These are phyloP conservation scores for Desmodesmus armatus DNA, from an alignment of 139 green algal species.

Conservation along the genomic window DNA sequence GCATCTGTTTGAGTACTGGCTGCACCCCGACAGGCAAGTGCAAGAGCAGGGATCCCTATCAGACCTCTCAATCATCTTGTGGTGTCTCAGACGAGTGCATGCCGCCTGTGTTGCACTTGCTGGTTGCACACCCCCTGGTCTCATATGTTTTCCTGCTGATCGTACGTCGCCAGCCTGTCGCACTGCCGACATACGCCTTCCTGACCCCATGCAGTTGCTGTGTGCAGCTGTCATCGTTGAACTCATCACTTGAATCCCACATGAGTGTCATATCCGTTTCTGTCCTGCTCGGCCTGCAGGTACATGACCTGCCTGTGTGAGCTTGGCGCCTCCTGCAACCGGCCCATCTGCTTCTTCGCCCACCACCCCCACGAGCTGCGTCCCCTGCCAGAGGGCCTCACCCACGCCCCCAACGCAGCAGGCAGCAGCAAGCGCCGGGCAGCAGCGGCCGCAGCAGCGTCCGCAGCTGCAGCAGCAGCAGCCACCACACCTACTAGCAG, in stretches of 20 bases:
- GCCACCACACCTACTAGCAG: too few relatives aligned
- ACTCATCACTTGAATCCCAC: too few relatives aligned
- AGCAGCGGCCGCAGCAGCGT: too few relatives aligned
- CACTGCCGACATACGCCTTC: not conserved
- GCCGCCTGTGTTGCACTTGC: not conserved
- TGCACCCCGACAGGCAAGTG: constrained; percentile 33
- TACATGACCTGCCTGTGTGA: constrained; percentile 71
- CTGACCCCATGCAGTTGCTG: not conserved
- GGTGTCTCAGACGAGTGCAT: not conserved
- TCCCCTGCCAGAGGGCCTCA: constrained; percentile 1
- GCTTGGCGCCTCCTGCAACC: constrained; percentile 67
- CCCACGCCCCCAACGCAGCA: too few relatives aligned
- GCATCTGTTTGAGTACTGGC: constrained; percentile 41
- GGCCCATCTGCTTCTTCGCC: constrained; percentile 76
- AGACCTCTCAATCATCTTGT: not conserved
- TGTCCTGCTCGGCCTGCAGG: constrained; percentile 29
- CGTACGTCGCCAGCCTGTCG: not conserved
- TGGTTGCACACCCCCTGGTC: not conserved
- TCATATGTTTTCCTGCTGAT: not conserved
- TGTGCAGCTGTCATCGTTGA: too few relatives aligned
- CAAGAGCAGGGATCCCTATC: not conserved
- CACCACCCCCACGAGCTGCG: constrained; percentile 46
- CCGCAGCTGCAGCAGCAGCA: too few relatives aligned
- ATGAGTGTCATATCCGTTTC: too few relatives aligned
- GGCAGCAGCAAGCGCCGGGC: too few relatives aligned